Percentiles rank a stretch among this genome's conserved stretches.
These are phyloP conservation scores for Leavenworthia alabamica DNA, from an alignment of 345 rosid species.

Conservation along the genomic window DNA sequence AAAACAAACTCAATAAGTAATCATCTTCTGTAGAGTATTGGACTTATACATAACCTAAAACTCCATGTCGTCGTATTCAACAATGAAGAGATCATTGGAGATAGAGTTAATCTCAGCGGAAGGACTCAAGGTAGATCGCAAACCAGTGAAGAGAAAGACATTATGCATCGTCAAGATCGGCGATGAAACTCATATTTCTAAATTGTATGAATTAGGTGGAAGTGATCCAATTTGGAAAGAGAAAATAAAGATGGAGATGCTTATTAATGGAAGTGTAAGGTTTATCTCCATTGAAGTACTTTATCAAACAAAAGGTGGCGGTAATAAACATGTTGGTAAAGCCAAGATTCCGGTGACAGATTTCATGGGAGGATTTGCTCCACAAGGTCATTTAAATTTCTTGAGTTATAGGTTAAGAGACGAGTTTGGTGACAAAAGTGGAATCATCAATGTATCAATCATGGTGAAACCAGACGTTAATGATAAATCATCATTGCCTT, in stretches of 20 bases:
- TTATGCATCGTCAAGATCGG: slow-evolving; percentile 31
- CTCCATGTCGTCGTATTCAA: slow-evolving; percentile 14
- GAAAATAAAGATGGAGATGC: slow-evolving; percentile 30
- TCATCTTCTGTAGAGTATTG: slow-evolving; percentile 3
- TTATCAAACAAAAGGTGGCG: slow-evolving; percentile 28
- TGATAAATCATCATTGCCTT: slow-evolving; percentile 1
- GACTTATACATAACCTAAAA: neutral
- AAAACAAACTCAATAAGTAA: neutral
- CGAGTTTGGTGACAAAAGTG: slow-evolving; percentile 35
- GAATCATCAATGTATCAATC: slow-evolving; percentile 57
- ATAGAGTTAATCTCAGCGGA: slow-evolving; percentile 53
- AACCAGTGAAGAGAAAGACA: slow-evolving; percentile 36
- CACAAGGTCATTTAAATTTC: slow-evolving; percentile 45
- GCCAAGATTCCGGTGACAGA: slow-evolving; percentile 52
- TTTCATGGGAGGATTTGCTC: slow-evolving; percentile 45
- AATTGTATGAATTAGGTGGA: slow-evolving; percentile 35
- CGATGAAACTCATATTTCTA: slow-evolving; percentile 6
- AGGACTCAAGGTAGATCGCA: slow-evolving; percentile 39
- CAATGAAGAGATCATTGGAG: slow-evolving; percentile 33
- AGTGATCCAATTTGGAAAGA: slow-evolving; percentile 53
- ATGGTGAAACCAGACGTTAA: slow-evolving; percentile 33
- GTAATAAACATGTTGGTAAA: slow-evolving; percentile 32
- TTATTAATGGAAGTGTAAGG: slow-evolving; percentile 13
- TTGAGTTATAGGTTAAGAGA: slow-evolving; percentile 70
- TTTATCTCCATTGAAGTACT: slow-evolving; percentile 40